Evolutionary conservation across 768 basidiomycete genomes (phyloP), one percentile per base, ranked within the genome.

Genomic region (Pseudohyphozyma bogoriensis): DNA sequence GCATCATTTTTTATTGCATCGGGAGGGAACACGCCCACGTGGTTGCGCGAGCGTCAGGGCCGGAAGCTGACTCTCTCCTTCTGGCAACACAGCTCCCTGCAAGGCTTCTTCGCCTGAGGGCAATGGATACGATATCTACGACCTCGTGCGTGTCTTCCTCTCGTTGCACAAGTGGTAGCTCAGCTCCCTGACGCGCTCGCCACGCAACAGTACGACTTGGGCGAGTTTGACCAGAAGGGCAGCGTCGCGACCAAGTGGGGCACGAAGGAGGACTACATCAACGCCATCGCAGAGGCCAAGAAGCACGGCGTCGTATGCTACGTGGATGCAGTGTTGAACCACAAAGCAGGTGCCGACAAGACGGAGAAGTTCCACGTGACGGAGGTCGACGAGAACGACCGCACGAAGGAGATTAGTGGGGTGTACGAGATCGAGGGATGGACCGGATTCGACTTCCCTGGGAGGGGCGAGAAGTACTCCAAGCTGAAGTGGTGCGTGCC

Each of bases 281-380:
- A 15, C 24, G 29, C 33, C 36, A 49, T 59, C 36, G 54, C 52
- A 37, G n/a, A 28, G 18, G 40, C 75, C 15, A 71, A 71, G 58
- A 70, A 74, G 20, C 69, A 74, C 51, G 77, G 76, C 18, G 72
- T 77, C 45, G 72, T 75, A 58, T 63, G 70, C 22, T 73, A 72
- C 61, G 71, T 72, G n/a, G 75, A 76, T 57, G 74, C 74, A 2
- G 76, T 77, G 20, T 63, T 77, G 52, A 77, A 76, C 63, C 76
- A 77, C 73, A 75, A 74, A 70, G 68, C 73, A 20, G 76, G 76
- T 11, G 76, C 76, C 16, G 76, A 78, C 64, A 69, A 72, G 20
- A 72, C 68, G 47, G 76, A 78, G 63, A 69, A 67, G 26, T 78
- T 77, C 70, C 39, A 68, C 9, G 77, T 74, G 28, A 75, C 70